Evolutionary conservation across 805 yeast genomes (phyloP).

Genomic region (Pichia thaimueangensis): DNA sequence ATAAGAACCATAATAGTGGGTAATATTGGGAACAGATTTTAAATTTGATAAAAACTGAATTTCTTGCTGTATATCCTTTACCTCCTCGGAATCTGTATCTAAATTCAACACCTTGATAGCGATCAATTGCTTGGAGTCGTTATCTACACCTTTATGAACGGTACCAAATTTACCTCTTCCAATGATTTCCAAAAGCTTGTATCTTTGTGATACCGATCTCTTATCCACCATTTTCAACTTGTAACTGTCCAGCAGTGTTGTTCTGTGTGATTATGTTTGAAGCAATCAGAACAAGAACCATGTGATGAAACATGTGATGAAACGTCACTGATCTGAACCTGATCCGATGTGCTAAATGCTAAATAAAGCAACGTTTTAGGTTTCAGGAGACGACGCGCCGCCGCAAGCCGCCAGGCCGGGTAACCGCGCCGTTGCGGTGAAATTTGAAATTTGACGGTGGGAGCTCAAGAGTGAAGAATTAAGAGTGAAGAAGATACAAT

Average conservation of each 20-base stretch:
- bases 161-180: slow-evolving; percentile 97
- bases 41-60: slow-evolving; percentile 78
- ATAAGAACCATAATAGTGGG: slow-evolving; percentile 86
- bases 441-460: not conserved
- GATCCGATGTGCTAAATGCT: no score
- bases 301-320: no score
- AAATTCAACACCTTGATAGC: slow-evolving; percentile 91
- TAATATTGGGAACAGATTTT: slow-evolving; percentile 83
- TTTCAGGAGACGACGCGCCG: not conserved
- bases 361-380: no score
- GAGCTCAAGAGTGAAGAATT: no score
- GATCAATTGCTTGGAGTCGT: slow-evolving; percentile 66
- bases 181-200: slow-evolving; percentile 80
- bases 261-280: no score
- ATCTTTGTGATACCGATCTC: slow-evolving; percentile 32
- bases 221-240: not conserved
- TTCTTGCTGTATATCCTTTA: slow-evolving; percentile 89
- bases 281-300: no score
- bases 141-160: slow-evolving; percentile 80
- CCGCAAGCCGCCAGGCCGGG: not conserved
- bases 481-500: no score
- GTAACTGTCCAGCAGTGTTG: not conserved
- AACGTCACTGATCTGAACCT: no score
- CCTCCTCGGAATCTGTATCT: slow-evolving; percentile 92
- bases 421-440: not conserved